These are phyloP conservation scores for Haematococcus lacustris DNA, from an alignment of 139 green algal species.

Conservation along the genomic window DNA sequence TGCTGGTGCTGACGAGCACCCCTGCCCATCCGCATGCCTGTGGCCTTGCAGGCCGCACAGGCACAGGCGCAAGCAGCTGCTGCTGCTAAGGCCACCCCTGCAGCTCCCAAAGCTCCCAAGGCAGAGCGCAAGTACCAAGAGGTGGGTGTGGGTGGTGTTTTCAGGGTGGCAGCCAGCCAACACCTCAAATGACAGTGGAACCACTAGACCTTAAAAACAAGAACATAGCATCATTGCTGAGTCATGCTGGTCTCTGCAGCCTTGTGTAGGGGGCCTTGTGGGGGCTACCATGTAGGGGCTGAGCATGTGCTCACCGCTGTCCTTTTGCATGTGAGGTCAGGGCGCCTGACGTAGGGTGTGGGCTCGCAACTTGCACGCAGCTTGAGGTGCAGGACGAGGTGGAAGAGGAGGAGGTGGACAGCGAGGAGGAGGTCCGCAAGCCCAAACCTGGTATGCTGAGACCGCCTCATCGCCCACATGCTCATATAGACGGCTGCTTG, in stretches of 20 bases:
- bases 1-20: too few relatives aligned
- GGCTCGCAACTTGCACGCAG: not conserved
- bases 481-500: not conserved
- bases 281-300: not conserved
- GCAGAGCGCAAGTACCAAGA: constrained; percentile 6
- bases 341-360: not conserved
- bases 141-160: not conserved
- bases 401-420: constrained; percentile 9
- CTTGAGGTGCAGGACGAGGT: not conserved
- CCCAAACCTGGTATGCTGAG: not conserved
- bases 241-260: too few relatives aligned
- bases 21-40: too few relatives aligned
- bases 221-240: too few relatives aligned
- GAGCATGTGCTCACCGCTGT: not conserved
- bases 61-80: not conserved
- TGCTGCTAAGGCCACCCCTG: too few relatives aligned
- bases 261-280: too few relatives aligned
- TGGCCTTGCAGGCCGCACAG: too few relatives aligned
- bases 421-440: constrained; percentile 9
- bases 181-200: too few relatives aligned
- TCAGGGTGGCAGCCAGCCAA: too few relatives aligned
- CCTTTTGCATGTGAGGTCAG: not conserved
- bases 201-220: too few relatives aligned
- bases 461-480: not conserved
- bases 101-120: too few relatives aligned